These are phyloP conservation scores for Verticillium nonalfalfae DNA, from an alignment of 2,329 filamentous ascomycete genomes.

Conservation along the genomic window DNA sequence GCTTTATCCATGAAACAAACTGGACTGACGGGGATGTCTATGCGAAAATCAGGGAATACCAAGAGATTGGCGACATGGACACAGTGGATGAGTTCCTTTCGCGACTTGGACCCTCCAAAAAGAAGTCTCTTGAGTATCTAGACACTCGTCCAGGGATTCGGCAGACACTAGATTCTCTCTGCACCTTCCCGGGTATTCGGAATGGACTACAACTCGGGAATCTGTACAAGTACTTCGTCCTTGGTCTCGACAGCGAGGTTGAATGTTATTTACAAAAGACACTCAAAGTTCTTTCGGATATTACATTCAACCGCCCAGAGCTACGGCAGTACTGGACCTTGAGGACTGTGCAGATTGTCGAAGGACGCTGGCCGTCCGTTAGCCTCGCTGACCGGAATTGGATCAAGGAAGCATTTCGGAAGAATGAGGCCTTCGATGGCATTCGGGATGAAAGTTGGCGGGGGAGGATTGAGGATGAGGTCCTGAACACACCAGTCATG, in stretches of 20 bases:
- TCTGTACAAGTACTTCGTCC: constrained; percentile 1
- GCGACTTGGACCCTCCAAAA: constrained; percentile 1
- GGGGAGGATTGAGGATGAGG: background rate
- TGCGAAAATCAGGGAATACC: constrained; percentile 1
- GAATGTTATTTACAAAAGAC: background rate
- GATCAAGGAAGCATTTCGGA: background rate
- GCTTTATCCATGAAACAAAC: constrained; percentile 1
- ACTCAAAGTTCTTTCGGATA: background rate
- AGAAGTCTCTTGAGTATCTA: constrained; percentile 1
- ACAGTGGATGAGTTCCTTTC: background rate
- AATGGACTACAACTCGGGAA: constrained; percentile 1
- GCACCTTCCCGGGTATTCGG: background rate
- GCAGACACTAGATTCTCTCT: background rate
- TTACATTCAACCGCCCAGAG: background rate
- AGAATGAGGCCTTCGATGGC: background rate
- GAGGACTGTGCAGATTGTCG: background rate
- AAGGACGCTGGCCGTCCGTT: background rate
- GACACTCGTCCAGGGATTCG: background rate
- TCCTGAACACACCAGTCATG: background rate
- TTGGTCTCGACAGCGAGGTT: background rate
- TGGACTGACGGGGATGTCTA: constrained; percentile 1
- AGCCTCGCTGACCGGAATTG: background rate
- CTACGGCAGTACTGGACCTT: background rate
- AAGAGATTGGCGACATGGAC: background rate
- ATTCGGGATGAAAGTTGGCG: background rate